A percentile compares a stretch with the other conserved stretches of the same genome.
Evolutionary conservation across 2,329 filamentous ascomycete species (phyloP).

Genomic region (Ceratocystis cacaofunesta): DNA sequence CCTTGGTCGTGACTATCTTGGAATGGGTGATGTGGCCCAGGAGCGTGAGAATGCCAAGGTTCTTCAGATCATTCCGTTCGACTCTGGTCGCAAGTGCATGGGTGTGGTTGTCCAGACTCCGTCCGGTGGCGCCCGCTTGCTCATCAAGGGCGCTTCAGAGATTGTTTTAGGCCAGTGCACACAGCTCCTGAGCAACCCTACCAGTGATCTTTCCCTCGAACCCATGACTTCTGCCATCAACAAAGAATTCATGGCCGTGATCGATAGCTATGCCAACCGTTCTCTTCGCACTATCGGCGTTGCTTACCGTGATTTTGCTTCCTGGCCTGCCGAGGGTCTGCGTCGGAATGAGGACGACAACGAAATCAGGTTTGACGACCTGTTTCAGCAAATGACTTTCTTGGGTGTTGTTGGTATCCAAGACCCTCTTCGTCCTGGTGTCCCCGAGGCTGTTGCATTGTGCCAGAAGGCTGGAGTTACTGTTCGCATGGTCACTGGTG

Average conservation of each 20-base stretch:
- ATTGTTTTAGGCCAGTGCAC: slow-evolving; percentile 45
- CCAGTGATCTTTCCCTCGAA: slow-evolving; percentile 28
- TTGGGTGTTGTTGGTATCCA: slow-evolving; percentile 65
- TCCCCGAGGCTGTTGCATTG: slow-evolving; percentile 55
- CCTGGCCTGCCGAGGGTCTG: slow-evolving; percentile 61
- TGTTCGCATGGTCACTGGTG: slow-evolving; percentile 75
- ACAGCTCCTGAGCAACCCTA: slow-evolving; percentile 35
- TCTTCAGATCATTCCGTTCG: slow-evolving; percentile 58
- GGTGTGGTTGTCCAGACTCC: slow-evolving; percentile 40
- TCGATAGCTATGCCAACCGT: slow-evolving; percentile 61
- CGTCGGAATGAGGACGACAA: slow-evolving; percentile 40
- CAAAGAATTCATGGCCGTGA: slow-evolving; percentile 47
- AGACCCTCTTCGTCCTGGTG: slow-evolving; percentile 61
- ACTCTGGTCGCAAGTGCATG: slow-evolving; percentile 62
- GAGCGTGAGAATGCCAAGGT: slow-evolving; percentile 45
- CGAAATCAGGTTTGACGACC: slow-evolving; percentile 49
- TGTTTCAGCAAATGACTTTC: slow-evolving; percentile 54
- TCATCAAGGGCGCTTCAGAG: slow-evolving; percentile 51
- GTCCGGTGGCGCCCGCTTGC: slow-evolving; percentile 38
- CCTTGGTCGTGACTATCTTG: slow-evolving; percentile 50
- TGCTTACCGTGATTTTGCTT: slow-evolving; percentile 68
- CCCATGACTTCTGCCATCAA: slow-evolving; percentile 38
- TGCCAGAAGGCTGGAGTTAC: slow-evolving; percentile 65
- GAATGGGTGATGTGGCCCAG: slow-evolving; percentile 49
- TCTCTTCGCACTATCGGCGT: slow-evolving; percentile 77